These are phyloP conservation scores for maize (Zea mays) DNA, from an alignment of 176 grass and related monocot species.

Conservation along the genomic window Zm-B73-REFERENCE-NAM-5.0 NC_050100.1:7706001-7706500, in stretches of 20 bases:
- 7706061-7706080: not conserved
- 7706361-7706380: conserved; percentile 62
- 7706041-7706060: not conserved
- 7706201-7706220: conserved; percentile 90
- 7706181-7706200: conserved; percentile 79
- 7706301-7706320: conserved; percentile 50
- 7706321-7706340: conserved; percentile 62
- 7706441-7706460: conserved; percentile 64
- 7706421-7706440: conserved; percentile 66
- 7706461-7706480: conserved; percentile 62
- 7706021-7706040: not conserved
- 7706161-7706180: conserved; percentile 60
- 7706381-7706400: conserved; percentile 42
- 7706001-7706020: too few relatives aligned
- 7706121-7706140: conserved; percentile 42
- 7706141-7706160: conserved; percentile 33
- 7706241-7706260: conserved; percentile 58
- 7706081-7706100: not conserved
- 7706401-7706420: conserved; percentile 66
- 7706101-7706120: conserved; percentile 35
- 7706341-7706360: conserved; percentile 64
- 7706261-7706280: conserved; percentile 67
- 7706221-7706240: conserved; percentile 76
- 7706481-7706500: conserved; percentile 64
- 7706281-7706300: conserved; percentile 42